These are phyloP conservation scores for Boletus rufocinnamomeus DNA, from an alignment of 768 basidiomycete species.

Conservation along the genomic window DNA sequence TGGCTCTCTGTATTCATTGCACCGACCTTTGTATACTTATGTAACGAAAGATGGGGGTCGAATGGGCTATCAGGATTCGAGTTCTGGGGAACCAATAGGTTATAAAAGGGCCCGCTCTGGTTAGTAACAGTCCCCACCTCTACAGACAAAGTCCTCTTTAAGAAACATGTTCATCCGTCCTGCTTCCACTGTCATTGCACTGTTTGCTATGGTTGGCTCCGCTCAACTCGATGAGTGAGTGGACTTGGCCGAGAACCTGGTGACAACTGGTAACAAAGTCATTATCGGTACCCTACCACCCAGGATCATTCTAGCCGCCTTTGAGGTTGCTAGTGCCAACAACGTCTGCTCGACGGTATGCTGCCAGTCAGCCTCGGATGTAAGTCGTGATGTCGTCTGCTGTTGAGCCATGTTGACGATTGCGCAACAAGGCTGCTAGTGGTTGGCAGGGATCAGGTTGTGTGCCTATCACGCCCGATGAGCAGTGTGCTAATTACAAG, in stretches of 20 bases:
- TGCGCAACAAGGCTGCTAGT: background rate
- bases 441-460: constrained; percentile 3
- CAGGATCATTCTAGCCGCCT: too few species aligned
- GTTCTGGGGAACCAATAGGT: too few species aligned
- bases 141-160: background rate
- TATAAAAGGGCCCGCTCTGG: background rate
- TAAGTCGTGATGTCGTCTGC: background rate
- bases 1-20: too few species aligned
- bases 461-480: background rate
- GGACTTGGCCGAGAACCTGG: too few species aligned
- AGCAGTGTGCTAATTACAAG: background rate
- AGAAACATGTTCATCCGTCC: constrained; percentile 10
- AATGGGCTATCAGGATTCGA: too few species aligned
- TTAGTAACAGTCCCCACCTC: background rate
- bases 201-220: constrained; percentile 1
- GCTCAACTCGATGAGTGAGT: too few species aligned
- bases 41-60: too few species aligned
- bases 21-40: too few species aligned
- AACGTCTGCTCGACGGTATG: constrained; percentile 1
- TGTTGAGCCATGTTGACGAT: background rate
- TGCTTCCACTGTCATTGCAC: background rate
- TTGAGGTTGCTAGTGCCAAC: too few species aligned
- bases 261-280: too few species aligned
- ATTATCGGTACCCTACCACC: too few species aligned
- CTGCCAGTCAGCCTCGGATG: background rate